Evolutionary conservation across 208 protist genomes (phyloP).

Genomic region (Trypanosoma congolense): DNA sequence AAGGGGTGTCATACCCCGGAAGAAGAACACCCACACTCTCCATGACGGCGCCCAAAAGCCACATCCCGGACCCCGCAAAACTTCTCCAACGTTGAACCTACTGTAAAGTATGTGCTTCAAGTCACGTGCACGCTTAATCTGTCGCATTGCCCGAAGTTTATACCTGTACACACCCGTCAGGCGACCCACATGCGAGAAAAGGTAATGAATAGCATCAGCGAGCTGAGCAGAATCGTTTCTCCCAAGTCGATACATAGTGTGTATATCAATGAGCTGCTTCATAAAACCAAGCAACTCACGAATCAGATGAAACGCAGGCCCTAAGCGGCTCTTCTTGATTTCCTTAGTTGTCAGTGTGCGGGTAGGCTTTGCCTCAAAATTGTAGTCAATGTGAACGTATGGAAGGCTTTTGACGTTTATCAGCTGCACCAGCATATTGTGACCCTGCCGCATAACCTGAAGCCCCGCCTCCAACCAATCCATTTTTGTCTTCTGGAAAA

Average conservation of each 20-base stretch:
- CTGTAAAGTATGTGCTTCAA: slow-evolving; percentile 99
- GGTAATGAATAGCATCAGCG: slow-evolving; percentile 99
- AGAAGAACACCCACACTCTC: slow-evolving; percentile 99
- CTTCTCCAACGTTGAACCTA: slow-evolving; percentile 98
- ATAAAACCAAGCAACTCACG: slow-evolving; percentile 99
- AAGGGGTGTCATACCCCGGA: slow-evolving; percentile 99
- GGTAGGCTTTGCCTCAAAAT: slow-evolving; percentile 99
- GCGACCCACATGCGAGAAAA: slow-evolving; percentile 99
- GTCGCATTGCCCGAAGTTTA: slow-evolving; percentile 99
- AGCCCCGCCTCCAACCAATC: slow-evolving; percentile 99
- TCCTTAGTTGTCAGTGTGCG: slow-evolving; percentile 99
- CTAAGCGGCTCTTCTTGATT: slow-evolving; percentile 99
- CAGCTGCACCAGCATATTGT: slow-evolving; percentile 99
- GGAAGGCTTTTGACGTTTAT: slow-evolving; percentile 99
- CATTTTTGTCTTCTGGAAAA: slow-evolving; percentile 99
- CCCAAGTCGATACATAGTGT: slow-evolving; percentile 99
- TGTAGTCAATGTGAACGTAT: slow-evolving; percentile 99
- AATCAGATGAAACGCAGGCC: slow-evolving; percentile 99
- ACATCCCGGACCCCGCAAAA: slow-evolving; percentile 97
- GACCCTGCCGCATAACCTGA: slow-evolving; percentile 99
- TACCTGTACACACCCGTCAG: slow-evolving; percentile 99
- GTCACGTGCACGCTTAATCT: slow-evolving; percentile 99
- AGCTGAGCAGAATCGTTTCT: slow-evolving; percentile 99
- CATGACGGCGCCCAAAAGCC: slow-evolving; percentile 99
- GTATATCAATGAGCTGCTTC: slow-evolving; percentile 99